Evolutionary conservation across 805 yeast genomes (phyloP), one percentile per base, ranked within the genome.

Genomic region (Sugiyamaella qingdaonensis): DNA sequence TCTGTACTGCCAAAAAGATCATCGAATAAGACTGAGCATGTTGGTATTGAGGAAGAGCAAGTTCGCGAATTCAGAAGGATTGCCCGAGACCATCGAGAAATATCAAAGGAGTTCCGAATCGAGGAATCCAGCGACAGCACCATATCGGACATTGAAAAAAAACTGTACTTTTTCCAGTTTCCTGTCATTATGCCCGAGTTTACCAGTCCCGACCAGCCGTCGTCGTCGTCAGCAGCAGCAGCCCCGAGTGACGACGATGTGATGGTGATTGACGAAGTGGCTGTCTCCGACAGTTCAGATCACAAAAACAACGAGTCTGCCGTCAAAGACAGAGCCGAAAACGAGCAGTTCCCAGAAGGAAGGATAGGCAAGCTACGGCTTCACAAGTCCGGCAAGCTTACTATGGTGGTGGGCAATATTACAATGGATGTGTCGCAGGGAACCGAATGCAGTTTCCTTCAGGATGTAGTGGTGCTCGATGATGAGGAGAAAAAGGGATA

Each of bases 321-420:
- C 44, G 46, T 39, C 4, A 18, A 46, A 4, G 55, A 54, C 5
- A 43, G 2, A 8, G 16, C 33, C 18, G 37, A 34, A n/a, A 14
- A 34, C 3, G 37, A 14, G 14, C 33, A 19, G 10, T 46, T 46
- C n/a, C 62, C 61, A 0, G 68, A 71, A 37, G 97, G 97, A 1
- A 74, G 74, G 51, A 75, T 89, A 36, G 97, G 97, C 4, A 75
- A 78, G 9, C 64, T 92, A 33, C 79, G 92, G 52, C 74, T 84
- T 45, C 97, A 91, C 67, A 80, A 84, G 62, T 88, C 96, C 1
- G 98, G 98, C 2, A 87, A 80, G 64, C 67, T 89, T 18, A 77
- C 95, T 2, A 78, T 91, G 67, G 78, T 81, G 55, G 71, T 92
- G 36, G 96, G 96, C 11, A 79, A 81, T 49, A 78, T 81, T 7